Evolutionary conservation across 768 basidiomycete genomes (phyloP).

Genomic region (Termitomyces eurrhizus): DNA sequence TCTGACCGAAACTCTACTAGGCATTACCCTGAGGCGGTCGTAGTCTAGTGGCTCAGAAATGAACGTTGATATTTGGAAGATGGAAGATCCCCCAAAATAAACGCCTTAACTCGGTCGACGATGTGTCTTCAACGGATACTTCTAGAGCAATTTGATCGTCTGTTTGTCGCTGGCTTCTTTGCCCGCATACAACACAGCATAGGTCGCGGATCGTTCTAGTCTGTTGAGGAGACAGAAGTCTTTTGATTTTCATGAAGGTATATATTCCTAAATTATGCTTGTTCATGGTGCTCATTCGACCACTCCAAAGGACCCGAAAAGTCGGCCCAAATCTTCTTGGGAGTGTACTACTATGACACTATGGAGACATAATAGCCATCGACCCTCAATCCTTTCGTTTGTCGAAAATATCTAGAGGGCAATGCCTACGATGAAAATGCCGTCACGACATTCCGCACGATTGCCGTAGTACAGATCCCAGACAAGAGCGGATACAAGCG

Average conservation of each 20-base stretch:
- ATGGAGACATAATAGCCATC: not conserved
- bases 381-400: not conserved
- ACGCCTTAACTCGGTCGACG: not conserved
- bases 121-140: slow-evolving; percentile 2
- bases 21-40: not conserved
- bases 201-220: slow-evolving; percentile 6
- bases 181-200: not conserved
- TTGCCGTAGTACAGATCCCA: no score
- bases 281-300: not conserved
- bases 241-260: slow-evolving; percentile 10
- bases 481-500: no score
- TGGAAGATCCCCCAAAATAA: not conserved
- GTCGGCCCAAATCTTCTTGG: not conserved
- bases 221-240: slow-evolving; percentile 2
- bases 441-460: not conserved
- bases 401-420: not conserved
- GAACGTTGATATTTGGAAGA: slow-evolving; percentile 8
- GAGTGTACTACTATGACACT: not conserved
- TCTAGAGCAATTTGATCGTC: slow-evolving; percentile 8
- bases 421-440: not conserved
- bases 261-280: no score
- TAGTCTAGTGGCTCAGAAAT: slow-evolving; percentile 7
- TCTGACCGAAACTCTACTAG: not conserved
- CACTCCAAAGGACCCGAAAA: not conserved
- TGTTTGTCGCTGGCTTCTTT: slow-evolving; percentile 1